These are phyloP conservation scores for Clathrus columnatus DNA, from an alignment of 768 basidiomycete genomes.

Conservation along the genomic window DNA sequence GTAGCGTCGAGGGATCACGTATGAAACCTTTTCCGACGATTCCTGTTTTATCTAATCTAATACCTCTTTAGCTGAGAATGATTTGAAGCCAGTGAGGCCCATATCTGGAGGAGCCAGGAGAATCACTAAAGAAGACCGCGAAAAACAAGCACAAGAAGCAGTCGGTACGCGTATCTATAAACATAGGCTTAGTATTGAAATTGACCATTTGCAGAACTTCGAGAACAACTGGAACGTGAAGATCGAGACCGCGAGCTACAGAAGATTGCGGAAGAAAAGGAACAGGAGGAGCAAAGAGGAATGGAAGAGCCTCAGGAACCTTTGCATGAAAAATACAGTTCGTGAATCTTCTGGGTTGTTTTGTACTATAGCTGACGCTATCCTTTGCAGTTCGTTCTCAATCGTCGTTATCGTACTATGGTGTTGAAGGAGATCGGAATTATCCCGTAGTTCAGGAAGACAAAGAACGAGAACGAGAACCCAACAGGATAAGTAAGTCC, in stretches of 20 bases:
- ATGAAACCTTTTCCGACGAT: not conserved
- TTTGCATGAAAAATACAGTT: not conserved
- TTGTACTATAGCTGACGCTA: not conserved
- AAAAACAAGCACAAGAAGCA: constrained; percentile 5
- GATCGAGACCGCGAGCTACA: constrained; percentile 28
- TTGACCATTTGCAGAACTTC: not conserved
- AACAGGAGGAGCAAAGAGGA: not conserved
- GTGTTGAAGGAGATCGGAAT: not conserved
- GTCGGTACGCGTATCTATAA: not conserved
- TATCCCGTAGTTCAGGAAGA: not conserved
- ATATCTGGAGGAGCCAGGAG: not conserved
- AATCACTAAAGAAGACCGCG: constrained; percentile 8
- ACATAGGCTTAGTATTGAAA: not conserved
- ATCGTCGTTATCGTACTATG: not conserved
- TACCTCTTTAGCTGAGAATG: constrained; percentile 1
- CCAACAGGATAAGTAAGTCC: constrained; percentile 13
- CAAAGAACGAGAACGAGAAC: constrained; percentile 5
- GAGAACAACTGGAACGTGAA: not conserved
- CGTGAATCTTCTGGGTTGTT: not conserved
- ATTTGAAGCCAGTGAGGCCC: not conserved
- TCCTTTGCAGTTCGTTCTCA: not conserved
- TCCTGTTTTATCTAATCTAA: not conserved
- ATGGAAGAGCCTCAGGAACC: not conserved
- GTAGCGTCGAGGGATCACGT: constrained; percentile 3
- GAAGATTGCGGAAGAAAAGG: constrained; percentile 39